phyloP scores from a whole-genome alignment of 164 flowering plant genomes.

The Tetrastigma voinierianum region DNA sequence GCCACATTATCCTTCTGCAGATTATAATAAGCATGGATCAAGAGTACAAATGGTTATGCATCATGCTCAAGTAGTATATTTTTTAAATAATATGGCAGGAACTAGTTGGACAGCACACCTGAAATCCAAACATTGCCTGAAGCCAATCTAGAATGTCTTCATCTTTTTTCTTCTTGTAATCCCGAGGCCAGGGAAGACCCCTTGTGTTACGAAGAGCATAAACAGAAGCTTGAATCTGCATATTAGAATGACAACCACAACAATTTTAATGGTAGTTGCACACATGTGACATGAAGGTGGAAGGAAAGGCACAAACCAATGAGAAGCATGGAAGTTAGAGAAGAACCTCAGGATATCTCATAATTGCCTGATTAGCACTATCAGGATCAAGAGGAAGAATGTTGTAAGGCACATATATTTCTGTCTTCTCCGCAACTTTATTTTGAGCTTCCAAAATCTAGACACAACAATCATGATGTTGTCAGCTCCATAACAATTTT shows the following conservation, averaged over 20 bases:
- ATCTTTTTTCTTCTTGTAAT: conserved; percentile 70
- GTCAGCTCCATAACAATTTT: too few species aligned
- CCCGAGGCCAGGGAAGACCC: conserved; percentile 98
- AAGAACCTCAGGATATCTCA: conserved; percentile 90
- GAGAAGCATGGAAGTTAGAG: not conserved
- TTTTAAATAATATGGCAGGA: not conserved
- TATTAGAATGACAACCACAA: conserved; percentile 7
- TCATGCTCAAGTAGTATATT: not conserved
- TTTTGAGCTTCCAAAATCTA: conserved; percentile 88
- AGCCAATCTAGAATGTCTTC: conserved; percentile 99
- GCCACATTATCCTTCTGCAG: conserved; percentile 90
- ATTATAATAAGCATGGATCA: conserved; percentile 7
- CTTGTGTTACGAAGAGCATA: conserved; percentile 93
- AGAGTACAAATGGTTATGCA: not conserved
- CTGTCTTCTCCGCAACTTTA: conserved; percentile 87
- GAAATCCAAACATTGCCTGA: conserved; percentile 98
- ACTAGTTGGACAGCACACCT: conserved; percentile 40
- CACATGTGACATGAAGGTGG: not conserved
- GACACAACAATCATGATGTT: not conserved
- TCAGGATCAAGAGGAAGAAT: conserved; percentile 99
- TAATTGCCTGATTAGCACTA: conserved; percentile 94
- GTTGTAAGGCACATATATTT: conserved; percentile 87
- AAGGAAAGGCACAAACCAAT: not conserved
- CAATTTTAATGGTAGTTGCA: not conserved
- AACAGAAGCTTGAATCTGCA: conserved; percentile 92